A percentile compares a stretch with the other conserved stretches of the same genome.
Conservation (phyloP, 805 yeast genomes). For the Lachancea lanzarotensis region DNA sequence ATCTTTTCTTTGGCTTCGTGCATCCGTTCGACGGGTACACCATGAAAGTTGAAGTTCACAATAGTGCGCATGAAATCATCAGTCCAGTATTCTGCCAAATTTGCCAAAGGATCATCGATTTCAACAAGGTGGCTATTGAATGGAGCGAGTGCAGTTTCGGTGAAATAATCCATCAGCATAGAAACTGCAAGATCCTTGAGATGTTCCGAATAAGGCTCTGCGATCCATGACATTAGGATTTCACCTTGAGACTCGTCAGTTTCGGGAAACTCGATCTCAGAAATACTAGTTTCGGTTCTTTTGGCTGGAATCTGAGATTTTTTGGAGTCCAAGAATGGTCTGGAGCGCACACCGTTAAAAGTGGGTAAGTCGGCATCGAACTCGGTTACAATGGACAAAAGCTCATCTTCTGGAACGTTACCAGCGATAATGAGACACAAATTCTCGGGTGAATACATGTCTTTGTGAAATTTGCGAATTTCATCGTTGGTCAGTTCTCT, state of each 20-base stretch:
- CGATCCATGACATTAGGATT: constrained; percentile 68
- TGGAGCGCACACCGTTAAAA: constrained; percentile 32
- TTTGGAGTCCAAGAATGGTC: constrained; percentile 75
- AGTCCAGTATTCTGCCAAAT: constrained; percentile 59
- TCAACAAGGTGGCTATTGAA: constrained; percentile 70
- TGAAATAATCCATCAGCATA: constrained; percentile 63
- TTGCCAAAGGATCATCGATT: constrained; percentile 73
- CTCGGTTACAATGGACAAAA: constrained; percentile 49
- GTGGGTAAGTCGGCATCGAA: constrained; percentile 55
- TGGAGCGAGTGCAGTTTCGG: constrained; percentile 71
- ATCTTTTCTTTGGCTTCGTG: constrained; percentile 47
- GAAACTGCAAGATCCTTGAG: constrained; percentile 62
- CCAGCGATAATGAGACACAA: constrained; percentile 82
- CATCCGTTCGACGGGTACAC: constrained; percentile 68
- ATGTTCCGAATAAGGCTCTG: constrained; percentile 54
- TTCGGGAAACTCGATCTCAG: constrained; percentile 76
- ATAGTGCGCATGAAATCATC: constrained; percentile 65
- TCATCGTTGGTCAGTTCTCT: constrained; percentile 65
- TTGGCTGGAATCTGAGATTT: constrained; percentile 41
- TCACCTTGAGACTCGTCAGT: constrained; percentile 82
- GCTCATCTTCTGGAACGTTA: constrained; percentile 66
- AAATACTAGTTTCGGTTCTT: constrained; percentile 37
- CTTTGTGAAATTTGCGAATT: constrained; percentile 67
- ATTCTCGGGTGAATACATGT: constrained; percentile 75
- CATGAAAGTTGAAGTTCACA: constrained; percentile 49